Base-by-base conservation (phyloP, 192 early-diverging fungal genomes). In the Linnemannia exigua region DNA sequence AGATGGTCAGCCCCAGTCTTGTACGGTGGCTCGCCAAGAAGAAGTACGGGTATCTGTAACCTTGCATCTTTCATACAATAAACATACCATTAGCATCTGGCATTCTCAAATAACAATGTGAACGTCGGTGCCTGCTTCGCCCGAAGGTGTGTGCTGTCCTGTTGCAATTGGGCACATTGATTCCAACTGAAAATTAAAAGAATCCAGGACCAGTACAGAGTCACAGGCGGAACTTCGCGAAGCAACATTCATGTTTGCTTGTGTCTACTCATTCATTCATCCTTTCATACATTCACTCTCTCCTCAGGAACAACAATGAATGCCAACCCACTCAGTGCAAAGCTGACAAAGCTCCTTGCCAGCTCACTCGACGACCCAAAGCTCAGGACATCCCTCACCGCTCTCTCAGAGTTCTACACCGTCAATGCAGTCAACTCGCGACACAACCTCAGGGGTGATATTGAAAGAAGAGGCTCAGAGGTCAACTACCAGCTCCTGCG, bases 11-110 rank as follows among this genome's bases (percentile, higher is more conserved):
- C 17, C 95, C 94, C 0, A 72, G 69, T 17, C 70, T 93, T n/a
- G 90, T 97, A 1, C 93, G 95, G 77, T 84, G 87, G 67, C 69
- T 94, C 47, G 96, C 96, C 37, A 89, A 91, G 74, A 91, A 90
- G 77, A 97, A 97, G 79, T 97, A 97, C 80, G 91, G 93, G 1
- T 90, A 87, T 25, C 52, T 87, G 35, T 82, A 79, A 31, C 58
- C 9, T 63, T 15, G n/a, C n/a, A n/a, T 31, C 31, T 33, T 15
- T 22, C 8, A 22, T 28, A 63, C 14, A 14, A 63, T 63, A 63
- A 61, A 63, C 58, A 63, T 63, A 63, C 58, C 28, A 63, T n/a
- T n/a, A 8, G 7, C 52, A 54, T n/a, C n/a, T n/a, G 5, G 7
- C 58, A 63, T 16, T 31, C 8, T 31, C 25, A 31, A 28, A 54